Evolutionary conservation across 2,329 filamentous ascomycete genomes (phyloP).

Genomic region (Ilyonectria mors-panacis): DNA sequence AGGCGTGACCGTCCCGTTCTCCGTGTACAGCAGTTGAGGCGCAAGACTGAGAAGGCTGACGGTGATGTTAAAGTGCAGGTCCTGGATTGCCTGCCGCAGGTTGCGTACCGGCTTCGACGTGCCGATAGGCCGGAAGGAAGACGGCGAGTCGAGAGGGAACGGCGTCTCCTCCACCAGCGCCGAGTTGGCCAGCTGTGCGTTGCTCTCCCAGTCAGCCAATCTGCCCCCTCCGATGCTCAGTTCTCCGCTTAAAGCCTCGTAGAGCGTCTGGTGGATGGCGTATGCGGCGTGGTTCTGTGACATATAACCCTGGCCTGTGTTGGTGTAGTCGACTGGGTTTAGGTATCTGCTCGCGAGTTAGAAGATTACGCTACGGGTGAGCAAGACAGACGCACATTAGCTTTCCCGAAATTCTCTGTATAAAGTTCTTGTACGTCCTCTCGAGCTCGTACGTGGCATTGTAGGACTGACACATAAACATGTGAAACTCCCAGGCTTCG

Average conservation of each 20-base stretch:
- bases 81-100: constrained; percentile 12
- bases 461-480: constrained; percentile 11
- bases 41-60: constrained; percentile 10
- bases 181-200: background rate
- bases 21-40: constrained; percentile 3
- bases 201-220: background rate
- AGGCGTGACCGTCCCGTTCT: constrained; percentile 4
- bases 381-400: constrained; percentile 1
- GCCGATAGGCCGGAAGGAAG: background rate
- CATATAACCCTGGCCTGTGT: background rate
- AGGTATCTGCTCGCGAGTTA: constrained; percentile 1
- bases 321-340: background rate
- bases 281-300: background rate
- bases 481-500: constrained; percentile 9
- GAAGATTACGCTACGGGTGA: background rate
- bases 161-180: background rate
- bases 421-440: constrained; percentile 1
- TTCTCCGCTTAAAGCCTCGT: constrained; percentile 1
- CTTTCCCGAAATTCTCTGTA: background rate
- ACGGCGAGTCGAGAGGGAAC: constrained; percentile 2
- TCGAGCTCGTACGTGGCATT: constrained; percentile 3
- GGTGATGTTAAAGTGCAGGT: constrained; percentile 15
- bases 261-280: constrained; percentile 1
- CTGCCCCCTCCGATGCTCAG: background rate
- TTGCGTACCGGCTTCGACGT: constrained; percentile 3